Evolutionary conservation across 345 rosid genomes (phyloP), one percentile per base, ranked within the genome.

Genomic region (Gossypium anomalum): DNA sequence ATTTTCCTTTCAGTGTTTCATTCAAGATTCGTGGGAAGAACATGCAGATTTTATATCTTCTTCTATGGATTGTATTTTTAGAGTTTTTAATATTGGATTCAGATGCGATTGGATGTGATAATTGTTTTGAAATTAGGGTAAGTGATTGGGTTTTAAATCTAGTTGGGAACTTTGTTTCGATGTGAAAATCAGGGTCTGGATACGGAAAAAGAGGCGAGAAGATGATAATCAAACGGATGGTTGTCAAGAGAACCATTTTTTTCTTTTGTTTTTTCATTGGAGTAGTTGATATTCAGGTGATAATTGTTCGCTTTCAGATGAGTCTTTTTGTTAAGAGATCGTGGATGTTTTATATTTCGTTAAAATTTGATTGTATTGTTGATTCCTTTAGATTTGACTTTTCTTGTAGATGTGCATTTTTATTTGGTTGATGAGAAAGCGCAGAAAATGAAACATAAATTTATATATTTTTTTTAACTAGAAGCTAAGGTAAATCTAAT

Each of bases 271-370:
- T 29, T 66, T 59, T 23, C 49, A 67, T 48, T 77, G 80, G 74
- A 66, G 73, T 10, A 34, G 59, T 79, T 65, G 78, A 67, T 17
- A 60, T 51, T 67, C 56, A 15, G 34, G n/a, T 43, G 45, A 41
- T 22, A 15, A 16, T 61, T 48, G 5, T 27, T 43, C 16, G 56
- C 77, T 74, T 29, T 25, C 79, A 78, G 88, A 88, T 83, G 78
- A 78, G 84, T 43, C 55, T 60, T 55, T 4, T 4, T 38, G 4
- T 22, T 9, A 5, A 29, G 67, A 58, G 76, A 53, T 77, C 27
- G 23, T 60, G 19, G 11, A 8, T 41, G 57, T 67, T 74, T 12
- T 23, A 56, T 60, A 60, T 48, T 63, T 58, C 29, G 12, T 9
- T 57, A 20, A 63, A 65, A 19, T 10, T 29, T 56, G 20, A 11